Conservation (phyloP, 2,329 filamentous ascomycete genomes). For the Fusarium sp. region DNA sequence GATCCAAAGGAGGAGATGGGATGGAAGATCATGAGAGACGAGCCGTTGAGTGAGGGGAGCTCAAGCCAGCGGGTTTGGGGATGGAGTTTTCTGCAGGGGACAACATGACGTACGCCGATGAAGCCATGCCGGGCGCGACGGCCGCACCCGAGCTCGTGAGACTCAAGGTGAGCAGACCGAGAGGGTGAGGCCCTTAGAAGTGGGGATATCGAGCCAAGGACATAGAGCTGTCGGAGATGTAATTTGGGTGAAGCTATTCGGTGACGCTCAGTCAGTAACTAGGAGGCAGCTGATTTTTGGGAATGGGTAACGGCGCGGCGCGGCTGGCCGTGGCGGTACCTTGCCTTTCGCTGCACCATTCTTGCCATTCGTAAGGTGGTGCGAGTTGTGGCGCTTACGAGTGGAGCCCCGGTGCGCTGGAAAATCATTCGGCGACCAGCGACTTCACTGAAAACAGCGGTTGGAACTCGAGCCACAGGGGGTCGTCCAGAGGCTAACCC, state of each 20-base stretch:
- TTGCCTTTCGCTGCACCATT: slow-evolving; percentile 1
- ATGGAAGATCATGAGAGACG: slow-evolving; percentile 18
- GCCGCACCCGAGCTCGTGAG: slow-evolving; percentile 40
- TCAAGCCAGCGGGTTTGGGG: background rate
- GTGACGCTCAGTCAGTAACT: slow-evolving; percentile 11
- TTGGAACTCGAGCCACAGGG: slow-evolving; percentile 17
- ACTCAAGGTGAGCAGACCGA: slow-evolving; percentile 35
- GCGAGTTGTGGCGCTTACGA: slow-evolving; percentile 30
- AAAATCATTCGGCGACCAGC: slow-evolving; percentile 4
- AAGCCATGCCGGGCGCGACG: slow-evolving; percentile 40
- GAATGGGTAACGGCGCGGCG: slow-evolving; percentile 10
- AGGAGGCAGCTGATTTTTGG: slow-evolving; percentile 28
- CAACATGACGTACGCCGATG: slow-evolving; percentile 41
- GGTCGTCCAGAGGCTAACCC: background rate
- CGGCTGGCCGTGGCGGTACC: background rate
- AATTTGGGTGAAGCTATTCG: slow-evolving; percentile 36
- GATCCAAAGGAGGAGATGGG: slow-evolving; percentile 21
- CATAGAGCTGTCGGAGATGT: slow-evolving; percentile 8
- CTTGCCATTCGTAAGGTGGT: slow-evolving; percentile 7
- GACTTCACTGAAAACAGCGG: slow-evolving; percentile 27
- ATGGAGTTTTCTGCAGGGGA: slow-evolving; percentile 35
- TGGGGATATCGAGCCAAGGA: slow-evolving; percentile 26
- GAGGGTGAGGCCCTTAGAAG: slow-evolving; percentile 32
- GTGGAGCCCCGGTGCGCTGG: slow-evolving; percentile 15
- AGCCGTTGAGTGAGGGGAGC: slow-evolving; percentile 21